Percentiles rank a stretch among this genome's conserved stretches.
Conservation (phyloP, 1,284 basidiomycete genomes). For the Thecaphora thlaspeos region DNA sequence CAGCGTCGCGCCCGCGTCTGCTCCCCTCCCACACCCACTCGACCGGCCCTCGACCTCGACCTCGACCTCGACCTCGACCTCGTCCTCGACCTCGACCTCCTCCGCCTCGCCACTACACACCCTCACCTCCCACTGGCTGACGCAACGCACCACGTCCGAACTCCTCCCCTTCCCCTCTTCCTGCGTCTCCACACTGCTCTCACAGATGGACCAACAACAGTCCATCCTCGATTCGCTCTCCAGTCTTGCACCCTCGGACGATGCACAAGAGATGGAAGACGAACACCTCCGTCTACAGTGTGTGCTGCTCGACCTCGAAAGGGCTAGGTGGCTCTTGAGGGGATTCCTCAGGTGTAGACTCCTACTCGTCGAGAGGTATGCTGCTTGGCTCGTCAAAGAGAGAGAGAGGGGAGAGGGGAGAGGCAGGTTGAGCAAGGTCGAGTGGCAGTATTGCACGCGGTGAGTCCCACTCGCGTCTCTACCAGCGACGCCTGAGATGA, state of each 20-base stretch:
- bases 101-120: too few relatives aligned
- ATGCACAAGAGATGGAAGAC: constrained; percentile 32
- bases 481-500: too few relatives aligned
- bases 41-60: too few relatives aligned
- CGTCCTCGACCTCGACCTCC: too few relatives aligned
- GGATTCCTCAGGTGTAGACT: constrained; percentile 41
- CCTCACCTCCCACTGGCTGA: constrained; percentile 15
- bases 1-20: too few relatives aligned
- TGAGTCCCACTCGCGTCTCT: too few relatives aligned
- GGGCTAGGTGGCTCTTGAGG: constrained; percentile 49
- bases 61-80: too few relatives aligned
- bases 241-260: constrained; percentile 4
- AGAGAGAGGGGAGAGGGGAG: too few relatives aligned
- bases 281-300: constrained; percentile 51
- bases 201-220: constrained; percentile 45
- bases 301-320: constrained; percentile 54
- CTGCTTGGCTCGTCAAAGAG: constrained; percentile 15
- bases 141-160: constrained; percentile 23
- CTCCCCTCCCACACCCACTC: too few relatives aligned
- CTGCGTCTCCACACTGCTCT: constrained; percentile 15
- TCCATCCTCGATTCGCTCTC: constrained; percentile 40
- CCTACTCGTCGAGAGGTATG: constrained; percentile 40
- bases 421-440: too few relatives aligned
- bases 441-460: too few relatives aligned
- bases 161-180: constrained; percentile 23